Conservation (phyloP, 345 rosid species). For the Eucalyptus decipiens region DNA sequence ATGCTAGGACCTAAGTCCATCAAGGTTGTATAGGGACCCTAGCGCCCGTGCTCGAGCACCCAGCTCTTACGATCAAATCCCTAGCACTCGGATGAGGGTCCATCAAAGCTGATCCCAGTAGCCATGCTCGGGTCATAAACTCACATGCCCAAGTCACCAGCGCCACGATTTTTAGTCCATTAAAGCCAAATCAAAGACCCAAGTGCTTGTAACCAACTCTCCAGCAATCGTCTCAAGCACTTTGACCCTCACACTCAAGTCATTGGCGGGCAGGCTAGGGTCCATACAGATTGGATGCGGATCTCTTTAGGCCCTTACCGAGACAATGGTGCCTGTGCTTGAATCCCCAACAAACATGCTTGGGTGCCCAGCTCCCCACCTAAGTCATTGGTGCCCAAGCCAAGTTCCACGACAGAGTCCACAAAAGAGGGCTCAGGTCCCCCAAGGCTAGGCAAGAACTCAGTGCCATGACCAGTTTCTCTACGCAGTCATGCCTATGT, state of each 20-base stretch:
- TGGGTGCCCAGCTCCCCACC: neutral
- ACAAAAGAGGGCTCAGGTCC: neutral
- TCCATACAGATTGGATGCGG: neutral
- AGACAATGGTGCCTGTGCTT: neutral
- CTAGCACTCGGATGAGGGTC: neutral
- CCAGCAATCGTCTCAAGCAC: neutral
- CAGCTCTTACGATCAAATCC: neutral
- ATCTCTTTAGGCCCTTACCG: neutral
- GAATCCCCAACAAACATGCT: neutral
- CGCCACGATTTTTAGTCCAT: neutral
- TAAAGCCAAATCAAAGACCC: neutral
- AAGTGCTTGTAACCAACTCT: neutral
- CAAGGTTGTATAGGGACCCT: neutral
- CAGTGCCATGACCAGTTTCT: accelerated
- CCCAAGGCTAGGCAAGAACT: neutral
- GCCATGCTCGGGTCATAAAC: neutral
- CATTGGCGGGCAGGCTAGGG: neutral
- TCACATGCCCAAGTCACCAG: neutral
- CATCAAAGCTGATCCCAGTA: neutral
- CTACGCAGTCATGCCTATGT: accelerated
- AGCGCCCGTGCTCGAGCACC: neutral
- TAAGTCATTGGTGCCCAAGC: neutral
- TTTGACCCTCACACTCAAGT: neutral
- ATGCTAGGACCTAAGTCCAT: neutral
- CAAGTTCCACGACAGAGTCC: neutral